Conservation (phyloP, 2,329 filamentous ascomycete genomes). For the Colletotrichum tabaci region DNA sequence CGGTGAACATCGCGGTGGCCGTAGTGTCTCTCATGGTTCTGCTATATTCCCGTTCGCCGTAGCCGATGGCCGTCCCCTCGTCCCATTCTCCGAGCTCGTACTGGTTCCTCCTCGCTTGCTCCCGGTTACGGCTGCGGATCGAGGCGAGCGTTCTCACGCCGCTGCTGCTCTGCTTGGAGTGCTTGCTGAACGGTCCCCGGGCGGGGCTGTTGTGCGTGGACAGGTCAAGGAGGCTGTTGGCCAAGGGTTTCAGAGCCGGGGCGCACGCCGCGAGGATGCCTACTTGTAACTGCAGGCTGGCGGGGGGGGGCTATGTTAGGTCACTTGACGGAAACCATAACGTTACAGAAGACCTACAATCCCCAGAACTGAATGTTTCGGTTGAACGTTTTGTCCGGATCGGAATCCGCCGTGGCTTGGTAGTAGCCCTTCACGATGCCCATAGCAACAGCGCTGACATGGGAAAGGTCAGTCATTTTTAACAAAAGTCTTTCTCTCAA, state of each 20-base stretch:
- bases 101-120: not conserved
- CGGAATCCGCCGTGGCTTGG: constrained; percentile 51
- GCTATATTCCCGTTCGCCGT: constrained; percentile 1
- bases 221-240: constrained; percentile 48
- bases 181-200: not conserved
- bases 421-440: constrained; percentile 56
- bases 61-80: not conserved
- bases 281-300: constrained; percentile 57
- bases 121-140: not conserved
- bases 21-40: constrained; percentile 5
- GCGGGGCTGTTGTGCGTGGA: constrained; percentile 24
- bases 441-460: constrained; percentile 54
- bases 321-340: not conserved
- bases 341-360: constrained; percentile 47
- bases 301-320: constrained; percentile 35
- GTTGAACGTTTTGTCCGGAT: constrained; percentile 51
- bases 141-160: not conserved
- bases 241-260: constrained; percentile 55
- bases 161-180: not conserved
- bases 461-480: not conserved
- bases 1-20: not conserved
- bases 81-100: not conserved
- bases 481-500: too few species aligned
- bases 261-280: constrained; percentile 58
- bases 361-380: constrained; percentile 51